Percentiles rank a stretch among this genome's conserved stretches.
phyloP scores from a whole-genome alignment of 2,329 filamentous ascomycete species.

The Helotiales sp. region DNA sequence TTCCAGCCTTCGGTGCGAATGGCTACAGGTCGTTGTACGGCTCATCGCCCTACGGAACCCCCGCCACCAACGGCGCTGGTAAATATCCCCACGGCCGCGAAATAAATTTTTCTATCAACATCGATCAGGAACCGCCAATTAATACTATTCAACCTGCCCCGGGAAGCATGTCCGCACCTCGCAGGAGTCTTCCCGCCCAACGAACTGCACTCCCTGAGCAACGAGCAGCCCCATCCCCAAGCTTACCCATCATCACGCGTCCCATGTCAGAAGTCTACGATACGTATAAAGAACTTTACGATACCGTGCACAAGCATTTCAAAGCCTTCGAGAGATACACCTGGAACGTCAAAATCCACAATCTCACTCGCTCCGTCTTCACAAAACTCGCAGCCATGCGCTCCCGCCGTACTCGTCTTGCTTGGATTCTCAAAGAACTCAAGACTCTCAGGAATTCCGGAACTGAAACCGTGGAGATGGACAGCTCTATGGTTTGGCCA shows the following conservation, averaged over 20 bases:
- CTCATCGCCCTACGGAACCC: constrained; percentile 4
- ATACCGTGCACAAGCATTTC: background rate
- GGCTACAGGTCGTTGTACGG: constrained; percentile 5
- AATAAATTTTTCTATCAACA: background rate
- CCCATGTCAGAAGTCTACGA: background rate
- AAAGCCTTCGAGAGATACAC: background rate
- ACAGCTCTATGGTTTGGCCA: background rate
- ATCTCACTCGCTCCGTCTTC: background rate
- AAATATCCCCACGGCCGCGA: constrained; percentile 2
- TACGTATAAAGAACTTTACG: background rate
- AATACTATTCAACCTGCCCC: constrained; percentile 7
- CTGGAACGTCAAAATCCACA: constrained; percentile 3
- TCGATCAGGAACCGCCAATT: background rate
- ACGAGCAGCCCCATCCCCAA: background rate
- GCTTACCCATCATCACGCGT: background rate
- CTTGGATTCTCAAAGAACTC: constrained; percentile 3
- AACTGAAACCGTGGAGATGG: background rate
- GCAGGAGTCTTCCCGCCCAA: background rate
- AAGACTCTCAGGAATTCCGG: background rate
- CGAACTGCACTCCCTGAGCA: constrained; percentile 3
- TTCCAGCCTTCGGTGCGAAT: background rate
- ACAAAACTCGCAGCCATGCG: constrained; percentile 1
- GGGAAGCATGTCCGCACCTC: constrained; percentile 3
- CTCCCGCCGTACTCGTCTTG: background rate
- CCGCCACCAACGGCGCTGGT: background rate